Evolutionary conservation across 202 grass and related monocot genomes (phyloP), one percentile per base, ranked within the genome.

Genomic region (Schoenoplectus tabernaemontani): DNA sequence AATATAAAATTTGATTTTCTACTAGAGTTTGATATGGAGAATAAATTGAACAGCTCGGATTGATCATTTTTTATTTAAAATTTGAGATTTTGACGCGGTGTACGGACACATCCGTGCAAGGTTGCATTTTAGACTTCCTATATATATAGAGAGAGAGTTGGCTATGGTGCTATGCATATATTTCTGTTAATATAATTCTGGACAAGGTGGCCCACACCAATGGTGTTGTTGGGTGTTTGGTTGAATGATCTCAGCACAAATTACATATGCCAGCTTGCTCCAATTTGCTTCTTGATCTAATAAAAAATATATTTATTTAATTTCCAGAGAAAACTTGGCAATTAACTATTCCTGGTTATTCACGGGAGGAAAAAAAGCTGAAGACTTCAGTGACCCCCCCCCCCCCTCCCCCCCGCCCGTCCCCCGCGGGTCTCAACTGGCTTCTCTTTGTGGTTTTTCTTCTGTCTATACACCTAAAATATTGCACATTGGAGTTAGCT

Each of bases 241-340:
- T 54, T n/a, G 47, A 4, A 42, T 69, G 64, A 42, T 68, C 19
- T 74, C 26, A 4, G 47, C 70, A 54, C 28, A 13, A 17, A 26
- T 36, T 54, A 17, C 43, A 26, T 1, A 34, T 75, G 28, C 47
- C 28, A 50, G 46, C 47, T 36, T 56, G 47, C 66, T 13, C 41
- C 16, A 23, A 39, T 34, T 51, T 57, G 30, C 33, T 63, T 81
- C 37, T 64, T 16, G 30, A 63, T 23, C 30, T 82, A 81, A 66
- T 57, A 37, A 36, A 33, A 59, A 9, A 51, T 17, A 22, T 63
- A 41, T 50, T 39, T 32, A 36, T n/a, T 50, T 36, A 48, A 82
- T 88, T 70, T 76, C 82, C 87, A 99, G 96, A 99, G 78, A 87
- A 42, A 93, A 91, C 90, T 85, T 99, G 90, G 92, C 81, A 93